Base-by-base conservation (phyloP, 495 filamentous ascomycete genomes). In the Aspergillus wentii region DNA sequence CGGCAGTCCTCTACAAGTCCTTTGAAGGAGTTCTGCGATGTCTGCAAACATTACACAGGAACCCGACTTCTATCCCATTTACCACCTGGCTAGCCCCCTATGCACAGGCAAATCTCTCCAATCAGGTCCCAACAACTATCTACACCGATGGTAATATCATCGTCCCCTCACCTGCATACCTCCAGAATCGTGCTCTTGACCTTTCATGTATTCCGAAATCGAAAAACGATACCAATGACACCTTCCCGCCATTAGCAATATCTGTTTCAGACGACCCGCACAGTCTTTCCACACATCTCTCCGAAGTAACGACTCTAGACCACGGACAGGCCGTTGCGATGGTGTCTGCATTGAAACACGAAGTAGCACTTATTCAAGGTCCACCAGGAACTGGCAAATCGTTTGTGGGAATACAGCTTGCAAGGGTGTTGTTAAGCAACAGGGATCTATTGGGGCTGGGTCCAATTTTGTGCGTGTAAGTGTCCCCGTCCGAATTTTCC, bases 301-400 rank as follows among this genome's bases (percentile, higher is more conserved):
- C 10, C 6, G 33, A 37, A 5, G 40, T 52, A 23, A 66, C 72
- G 0, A 63, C 57, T 5, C 69, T 82, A 0, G 80, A 83, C 40
- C 35, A 59, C n/a, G 68, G 61, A 1, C 81, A 90, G 48, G 69
- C 71, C 15, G 46, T 50, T 0, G 76, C 79, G 14, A 51, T 88
- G 13, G 49, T 82, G 4, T 59, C 71, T 17, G 59, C 72, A 8
- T 57, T 89, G 1, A 67, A 58, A 3, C 62, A 71, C 3, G 66
- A 61, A 5, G 38, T 85, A 9, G 75, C 77, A 3, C 59, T 86
- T 1, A 81, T 85, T 18, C 84, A 88, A 61, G 85, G 85, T 0
- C 85, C 85, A 0, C 85, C 85, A 0, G 85, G 85, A 3, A 87
- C 83, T 0, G 85, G 85, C 10, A 87, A 88, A 56, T 58, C 56